These are phyloP conservation scores for Dichotomopilus funicola DNA, from an alignment of 2,329 filamentous ascomycete species.

Conservation along the genomic window DNA sequence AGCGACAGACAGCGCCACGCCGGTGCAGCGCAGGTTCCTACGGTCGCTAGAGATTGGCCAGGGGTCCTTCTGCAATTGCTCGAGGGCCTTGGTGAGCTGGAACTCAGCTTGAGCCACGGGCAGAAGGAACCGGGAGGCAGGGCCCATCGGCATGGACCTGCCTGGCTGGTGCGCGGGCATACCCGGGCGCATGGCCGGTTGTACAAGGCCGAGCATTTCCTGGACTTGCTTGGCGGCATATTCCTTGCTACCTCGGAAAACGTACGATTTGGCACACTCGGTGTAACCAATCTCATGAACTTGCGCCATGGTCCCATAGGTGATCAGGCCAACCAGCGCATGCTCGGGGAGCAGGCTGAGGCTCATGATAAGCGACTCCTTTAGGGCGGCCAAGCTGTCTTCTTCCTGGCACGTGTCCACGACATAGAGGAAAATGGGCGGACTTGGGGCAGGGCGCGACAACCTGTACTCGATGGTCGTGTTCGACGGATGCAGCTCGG, in stretches of 20 bases:
- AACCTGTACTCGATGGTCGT: conserved; percentile 88
- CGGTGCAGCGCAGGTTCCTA: conserved; percentile 84
- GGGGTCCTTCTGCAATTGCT: conserved; percentile 92
- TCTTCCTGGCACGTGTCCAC: conserved; percentile 87
- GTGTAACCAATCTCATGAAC: conserved; percentile 97
- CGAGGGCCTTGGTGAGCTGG: conserved; percentile 90
- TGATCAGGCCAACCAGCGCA: conserved; percentile 75
- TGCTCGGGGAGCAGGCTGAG: conserved; percentile 75
- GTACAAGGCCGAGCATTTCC: conserved; percentile 87
- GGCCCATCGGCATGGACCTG: conserved; percentile 66
- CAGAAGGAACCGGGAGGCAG: conserved; percentile 82
- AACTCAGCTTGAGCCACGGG: conserved; percentile 95
- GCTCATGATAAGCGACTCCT: conserved; percentile 82
- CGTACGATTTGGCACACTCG: conserved; percentile 96
- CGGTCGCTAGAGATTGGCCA: conserved; percentile 96
- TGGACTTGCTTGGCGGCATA: conserved; percentile 99
- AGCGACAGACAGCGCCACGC: conserved; percentile 92
- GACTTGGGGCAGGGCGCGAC: conserved; percentile 72
- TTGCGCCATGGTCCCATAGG: conserved; percentile 92
- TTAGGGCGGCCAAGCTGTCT: conserved; percentile 73
- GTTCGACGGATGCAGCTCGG: conserved; percentile 73
- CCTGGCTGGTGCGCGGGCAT: conserved; percentile 68
- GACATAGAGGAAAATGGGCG: conserved; percentile 80
- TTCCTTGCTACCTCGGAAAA: conserved; percentile 96
- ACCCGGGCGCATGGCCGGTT: conserved; percentile 65